Percentiles rank a stretch among this genome's conserved stretches.
Evolutionary conservation across 805 yeast genomes (phyloP).

Genomic region (Limtongozyma cylindracea): DNA sequence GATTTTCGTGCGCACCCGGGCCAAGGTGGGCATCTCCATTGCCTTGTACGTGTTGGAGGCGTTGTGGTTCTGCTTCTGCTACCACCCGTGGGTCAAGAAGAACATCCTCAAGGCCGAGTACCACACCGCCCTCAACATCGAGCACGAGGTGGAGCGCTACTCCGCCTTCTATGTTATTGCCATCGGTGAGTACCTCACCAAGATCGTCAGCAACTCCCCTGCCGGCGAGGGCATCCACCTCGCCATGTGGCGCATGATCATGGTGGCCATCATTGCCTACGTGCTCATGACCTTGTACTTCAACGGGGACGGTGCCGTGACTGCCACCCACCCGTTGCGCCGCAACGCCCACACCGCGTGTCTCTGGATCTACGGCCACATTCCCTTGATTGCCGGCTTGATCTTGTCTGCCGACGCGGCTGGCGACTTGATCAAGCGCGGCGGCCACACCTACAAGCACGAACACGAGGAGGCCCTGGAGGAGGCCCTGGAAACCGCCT

Average conservation of each 20-base stretch:
- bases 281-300: conserved; percentile 24
- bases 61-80: conserved; percentile 8
- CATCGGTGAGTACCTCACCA: conserved; percentile 34
- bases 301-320: conserved; percentile 21
- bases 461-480: neutral
- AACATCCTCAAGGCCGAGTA: conserved; percentile 11
- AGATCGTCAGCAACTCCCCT: conserved; percentile 21
- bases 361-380: conserved; percentile 18
- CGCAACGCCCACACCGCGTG: conserved; percentile 18
- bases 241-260: conserved; percentile 20
- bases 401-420: conserved; percentile 35
- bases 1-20: conserved; percentile 18
- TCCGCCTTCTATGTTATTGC: conserved; percentile 36
- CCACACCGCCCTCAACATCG: conserved; percentile 38
- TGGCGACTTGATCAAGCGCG: conserved; percentile 15
- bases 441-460: conserved; percentile 3
- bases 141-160: conserved; percentile 38
- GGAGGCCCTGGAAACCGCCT: neutral
- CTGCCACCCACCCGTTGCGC: conserved; percentile 28
- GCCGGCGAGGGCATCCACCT: conserved; percentile 18
- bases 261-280: conserved; percentile 21
- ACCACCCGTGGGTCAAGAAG: conserved; percentile 21
- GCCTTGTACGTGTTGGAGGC: conserved; percentile 17
- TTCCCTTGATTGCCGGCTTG: conserved; percentile 23
- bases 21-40: conserved; percentile 18